A percentile compares a stretch with the other conserved stretches of the same genome.
Conservation (phyloP, 345 rosid species). For the Aquilaria sinensis region DNA sequence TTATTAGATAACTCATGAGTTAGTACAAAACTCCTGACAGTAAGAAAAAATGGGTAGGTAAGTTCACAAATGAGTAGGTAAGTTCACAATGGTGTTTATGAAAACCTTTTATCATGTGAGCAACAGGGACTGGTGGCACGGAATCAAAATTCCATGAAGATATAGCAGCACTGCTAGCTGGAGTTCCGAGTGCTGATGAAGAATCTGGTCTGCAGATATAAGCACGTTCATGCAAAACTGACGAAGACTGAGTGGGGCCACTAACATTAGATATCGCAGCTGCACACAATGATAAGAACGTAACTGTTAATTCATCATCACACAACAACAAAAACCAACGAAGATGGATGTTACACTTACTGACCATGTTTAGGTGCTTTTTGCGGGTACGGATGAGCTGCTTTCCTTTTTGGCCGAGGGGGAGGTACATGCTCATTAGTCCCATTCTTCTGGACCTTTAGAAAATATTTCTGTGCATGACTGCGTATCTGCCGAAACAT, state of each 20-base stretch:
- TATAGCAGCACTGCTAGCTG: constrained; percentile 26
- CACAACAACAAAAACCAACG: constrained; percentile 1
- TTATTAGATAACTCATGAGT: neutral
- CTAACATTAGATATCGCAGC: constrained; percentile 38
- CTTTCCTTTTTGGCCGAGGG: constrained; percentile 95
- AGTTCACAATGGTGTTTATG: neutral
- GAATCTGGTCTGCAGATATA: constrained; percentile 38
- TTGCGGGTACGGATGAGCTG: constrained; percentile 90
- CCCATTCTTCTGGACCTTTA: constrained; percentile 90
- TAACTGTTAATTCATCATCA: constrained; percentile 16
- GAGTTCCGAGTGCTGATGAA: constrained; percentile 34
- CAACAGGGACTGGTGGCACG: constrained; percentile 22
- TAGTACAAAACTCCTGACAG: neutral
- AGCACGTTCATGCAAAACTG: constrained; percentile 42
- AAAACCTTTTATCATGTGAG: constrained; percentile 42
- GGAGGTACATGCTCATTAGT: constrained; percentile 88
- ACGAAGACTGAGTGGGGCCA: constrained; percentile 41
- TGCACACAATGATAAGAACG: constrained; percentile 15
- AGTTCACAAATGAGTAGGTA: neutral
- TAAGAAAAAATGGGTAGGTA: neutral
- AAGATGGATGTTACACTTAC: neutral
- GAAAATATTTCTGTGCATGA: constrained; percentile 92
- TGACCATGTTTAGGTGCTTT: constrained; percentile 73
- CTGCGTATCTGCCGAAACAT: constrained; percentile 73
- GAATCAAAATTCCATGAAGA: constrained; percentile 51